Conservation (phyloP, 2,329 filamentous ascomycete species). For the Drechslera avenae region DNA sequence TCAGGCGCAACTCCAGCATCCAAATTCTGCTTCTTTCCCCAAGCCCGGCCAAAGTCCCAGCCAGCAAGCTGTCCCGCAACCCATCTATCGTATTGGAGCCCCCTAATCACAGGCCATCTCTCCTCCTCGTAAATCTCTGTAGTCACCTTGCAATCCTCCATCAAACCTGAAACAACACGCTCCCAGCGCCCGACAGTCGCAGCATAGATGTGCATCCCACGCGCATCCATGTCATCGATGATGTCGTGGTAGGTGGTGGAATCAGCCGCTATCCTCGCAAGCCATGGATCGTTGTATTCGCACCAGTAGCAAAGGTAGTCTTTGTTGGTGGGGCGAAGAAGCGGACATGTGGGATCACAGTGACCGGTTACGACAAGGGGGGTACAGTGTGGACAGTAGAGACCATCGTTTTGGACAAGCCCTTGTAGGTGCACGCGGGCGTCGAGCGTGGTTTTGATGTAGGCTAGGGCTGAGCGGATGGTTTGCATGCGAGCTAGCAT, state of each 20-base stretch:
- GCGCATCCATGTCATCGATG: background rate
- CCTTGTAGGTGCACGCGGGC: background rate
- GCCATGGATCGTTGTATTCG: no score
- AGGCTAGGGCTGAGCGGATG: background rate
- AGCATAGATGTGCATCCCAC: background rate
- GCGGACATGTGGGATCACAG: conserved; percentile 3
- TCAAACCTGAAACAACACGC: background rate
- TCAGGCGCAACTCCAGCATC: background rate
- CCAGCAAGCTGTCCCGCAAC: background rate
- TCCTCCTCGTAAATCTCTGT: background rate
- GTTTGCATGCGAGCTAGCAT: background rate
- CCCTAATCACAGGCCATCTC: background rate
- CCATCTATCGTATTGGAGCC: no score
- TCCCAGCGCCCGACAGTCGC: conserved; percentile 7
- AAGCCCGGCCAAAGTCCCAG: conserved; percentile 6
- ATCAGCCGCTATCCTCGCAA: no score
- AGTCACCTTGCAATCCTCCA: background rate
- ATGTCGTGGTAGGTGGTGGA: background rate
- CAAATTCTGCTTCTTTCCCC: background rate
- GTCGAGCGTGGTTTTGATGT: background rate
- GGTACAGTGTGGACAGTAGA: background rate
- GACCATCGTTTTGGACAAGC: background rate
- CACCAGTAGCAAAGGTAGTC: background rate
- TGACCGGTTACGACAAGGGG: background rate
- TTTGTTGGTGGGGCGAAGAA: background rate